Evolutionary conservation across 208 protist species (phyloP).

Genomic region (Leishmania arabica): DNA sequence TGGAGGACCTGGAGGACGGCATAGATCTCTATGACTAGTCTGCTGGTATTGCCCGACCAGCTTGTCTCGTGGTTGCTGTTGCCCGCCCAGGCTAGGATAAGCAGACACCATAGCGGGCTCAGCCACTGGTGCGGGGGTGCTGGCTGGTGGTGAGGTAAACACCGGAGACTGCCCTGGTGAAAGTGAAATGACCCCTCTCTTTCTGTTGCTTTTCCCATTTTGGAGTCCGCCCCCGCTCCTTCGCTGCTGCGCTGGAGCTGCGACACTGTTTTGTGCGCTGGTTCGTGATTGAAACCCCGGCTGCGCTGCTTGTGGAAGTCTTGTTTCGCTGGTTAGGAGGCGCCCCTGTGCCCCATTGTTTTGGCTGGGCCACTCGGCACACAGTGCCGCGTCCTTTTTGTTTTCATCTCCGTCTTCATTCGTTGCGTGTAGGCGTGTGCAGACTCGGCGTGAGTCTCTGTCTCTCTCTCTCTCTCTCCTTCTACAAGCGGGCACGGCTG

Average conservation of each 20-base stretch:
- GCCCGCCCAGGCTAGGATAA: too few relatives aligned
- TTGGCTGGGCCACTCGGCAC: neutral
- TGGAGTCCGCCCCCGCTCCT: neutral
- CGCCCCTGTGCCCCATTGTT: neutral
- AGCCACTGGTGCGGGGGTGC: neutral
- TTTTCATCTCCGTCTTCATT: neutral
- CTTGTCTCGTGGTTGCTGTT: neutral
- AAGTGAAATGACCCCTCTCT: neutral
- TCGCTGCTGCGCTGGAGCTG: neutral
- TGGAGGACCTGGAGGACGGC: slow-evolving; percentile 85
- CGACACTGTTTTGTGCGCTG: neutral
- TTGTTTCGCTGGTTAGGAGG: too few relatives aligned
- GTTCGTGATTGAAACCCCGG: neutral
- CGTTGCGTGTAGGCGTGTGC: neutral
- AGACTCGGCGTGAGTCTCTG: neutral
- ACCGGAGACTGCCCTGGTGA: neutral
- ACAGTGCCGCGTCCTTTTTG: neutral
- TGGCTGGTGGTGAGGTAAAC: neutral
- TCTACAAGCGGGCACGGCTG: neutral
- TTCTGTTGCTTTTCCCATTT: neutral
- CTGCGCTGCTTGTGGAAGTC: neutral
- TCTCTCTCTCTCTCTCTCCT: neutral
- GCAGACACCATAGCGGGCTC: neutral
- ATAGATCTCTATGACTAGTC: slow-evolving; percentile 57
- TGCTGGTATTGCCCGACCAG: neutral